Percentiles rank a stretch among this genome's conserved stretches.
These are phyloP conservation scores for Botryotinia convoluta DNA, from an alignment of 2,329 filamentous ascomycete species.

Conservation along the genomic window DNA sequence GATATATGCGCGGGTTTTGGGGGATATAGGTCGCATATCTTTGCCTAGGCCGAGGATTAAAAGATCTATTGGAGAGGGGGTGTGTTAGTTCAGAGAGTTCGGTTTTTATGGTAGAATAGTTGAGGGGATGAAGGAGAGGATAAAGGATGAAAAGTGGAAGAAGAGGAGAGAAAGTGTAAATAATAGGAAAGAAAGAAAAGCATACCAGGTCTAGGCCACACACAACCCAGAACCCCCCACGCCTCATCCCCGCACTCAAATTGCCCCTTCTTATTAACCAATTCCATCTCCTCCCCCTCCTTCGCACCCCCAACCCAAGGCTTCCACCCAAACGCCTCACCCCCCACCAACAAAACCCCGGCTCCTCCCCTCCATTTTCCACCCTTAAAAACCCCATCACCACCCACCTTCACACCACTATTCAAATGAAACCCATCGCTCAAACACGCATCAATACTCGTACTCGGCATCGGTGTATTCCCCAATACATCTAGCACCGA, in stretches of 20 bases:
- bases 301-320: slow-evolving; percentile 61
- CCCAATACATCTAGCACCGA: slow-evolving; percentile 74
- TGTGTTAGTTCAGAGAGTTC: background rate
- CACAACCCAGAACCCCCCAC: slow-evolving; percentile 71
- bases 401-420: slow-evolving; percentile 56
- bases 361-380: slow-evolving; percentile 50
- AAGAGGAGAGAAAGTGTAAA: no score
- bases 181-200: slow-evolving; percentile 25
- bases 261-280: slow-evolving; percentile 76
- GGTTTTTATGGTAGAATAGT: background rate
- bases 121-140: background rate
- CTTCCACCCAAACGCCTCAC: slow-evolving; percentile 85
- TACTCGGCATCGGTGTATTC: slow-evolving; percentile 72
- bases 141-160: no score
- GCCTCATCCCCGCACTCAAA: slow-evolving; percentile 70
- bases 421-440: slow-evolving; percentile 83
- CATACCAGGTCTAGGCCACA: slow-evolving; percentile 88
- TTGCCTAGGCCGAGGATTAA: slow-evolving; percentile 85
- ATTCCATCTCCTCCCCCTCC: slow-evolving; percentile 38
- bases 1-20: slow-evolving; percentile 68
- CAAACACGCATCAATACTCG: slow-evolving; percentile 78
- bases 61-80: slow-evolving; percentile 57
- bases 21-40: slow-evolving; percentile 71
- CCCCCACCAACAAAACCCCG: slow-evolving; percentile 76
- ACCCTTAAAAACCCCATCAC: slow-evolving; percentile 47